Evolutionary conservation across 2,329 filamentous ascomycete genomes (phyloP).

Genomic region (Calonectria hawksworthii): DNA sequence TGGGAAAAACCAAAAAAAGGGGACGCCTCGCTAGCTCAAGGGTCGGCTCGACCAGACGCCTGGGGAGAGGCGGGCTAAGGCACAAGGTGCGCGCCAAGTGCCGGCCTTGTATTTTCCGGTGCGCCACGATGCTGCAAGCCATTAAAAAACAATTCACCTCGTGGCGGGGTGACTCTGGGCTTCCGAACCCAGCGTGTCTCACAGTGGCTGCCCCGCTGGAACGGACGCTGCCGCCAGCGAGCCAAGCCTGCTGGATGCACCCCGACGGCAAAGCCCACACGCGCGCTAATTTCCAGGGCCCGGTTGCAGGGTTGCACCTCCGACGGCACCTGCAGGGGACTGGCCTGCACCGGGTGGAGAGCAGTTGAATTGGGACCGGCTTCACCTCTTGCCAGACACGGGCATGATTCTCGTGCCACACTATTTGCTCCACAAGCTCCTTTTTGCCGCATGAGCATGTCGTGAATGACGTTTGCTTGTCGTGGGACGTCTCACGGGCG

Average conservation of each 20-base stretch:
- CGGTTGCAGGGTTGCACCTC: slow-evolving; percentile 19
- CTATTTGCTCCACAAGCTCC: background rate
- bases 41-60: background rate
- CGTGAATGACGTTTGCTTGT: background rate
- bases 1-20: background rate
- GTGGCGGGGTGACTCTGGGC: slow-evolving; percentile 1
- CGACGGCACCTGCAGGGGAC: background rate
- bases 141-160: background rate
- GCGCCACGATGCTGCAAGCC: slow-evolving; percentile 15
- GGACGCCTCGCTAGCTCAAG: slow-evolving; percentile 2
- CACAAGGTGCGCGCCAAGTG: background rate
- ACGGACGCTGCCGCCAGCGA: slow-evolving; percentile 3
- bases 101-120: background rate
- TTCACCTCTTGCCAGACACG: background rate
- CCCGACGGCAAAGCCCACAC: background rate
- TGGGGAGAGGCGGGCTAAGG: background rate
- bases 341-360: slow-evolving; percentile 11
- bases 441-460: background rate
- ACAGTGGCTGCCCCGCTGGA: background rate
- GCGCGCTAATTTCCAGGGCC: slow-evolving; percentile 8
- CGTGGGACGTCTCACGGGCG: background rate
- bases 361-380: background rate
- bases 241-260: background rate
- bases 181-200: background rate
- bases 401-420: background rate